Conservation (phyloP, 2,329 filamentous ascomycete genomes). For the Epichloe hybrida region DNA sequence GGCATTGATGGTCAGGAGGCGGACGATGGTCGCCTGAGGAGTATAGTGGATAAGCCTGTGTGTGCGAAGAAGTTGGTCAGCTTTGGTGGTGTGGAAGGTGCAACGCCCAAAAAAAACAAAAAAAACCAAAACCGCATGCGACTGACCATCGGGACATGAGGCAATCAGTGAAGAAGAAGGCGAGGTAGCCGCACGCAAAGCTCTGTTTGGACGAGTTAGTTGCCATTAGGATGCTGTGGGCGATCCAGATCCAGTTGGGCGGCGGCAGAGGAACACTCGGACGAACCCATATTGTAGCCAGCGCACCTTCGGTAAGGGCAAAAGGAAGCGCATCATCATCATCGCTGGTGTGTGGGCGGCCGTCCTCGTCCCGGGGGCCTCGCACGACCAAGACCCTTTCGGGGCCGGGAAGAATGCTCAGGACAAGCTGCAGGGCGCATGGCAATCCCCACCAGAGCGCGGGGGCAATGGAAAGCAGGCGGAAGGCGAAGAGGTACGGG, state of each 20-base stretch:
- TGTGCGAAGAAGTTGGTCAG: not conserved
- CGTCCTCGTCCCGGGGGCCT: conserved; percentile 1
- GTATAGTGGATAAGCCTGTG: conserved; percentile 71
- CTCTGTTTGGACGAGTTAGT: conserved; percentile 34
- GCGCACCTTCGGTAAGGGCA: conserved; percentile 50
- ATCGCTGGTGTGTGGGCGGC: conserved; percentile 2
- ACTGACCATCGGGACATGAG: conserved; percentile 69
- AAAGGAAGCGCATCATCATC: conserved; percentile 17
- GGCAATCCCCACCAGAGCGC: conserved; percentile 60
- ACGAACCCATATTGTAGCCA: conserved; percentile 63
- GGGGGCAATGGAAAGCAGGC: conserved; percentile 58
- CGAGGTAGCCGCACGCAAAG: conserved; percentile 62
- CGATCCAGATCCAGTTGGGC: no score
- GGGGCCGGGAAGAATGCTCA: conserved; percentile 39
- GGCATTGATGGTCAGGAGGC: conserved; percentile 60
- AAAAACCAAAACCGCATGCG: not conserved
- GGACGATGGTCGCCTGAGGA: conserved; percentile 65
- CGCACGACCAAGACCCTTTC: conserved; percentile 17
- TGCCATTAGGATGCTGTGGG: not conserved
- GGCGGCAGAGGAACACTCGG: not conserved
- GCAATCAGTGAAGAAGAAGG: conserved; percentile 74
- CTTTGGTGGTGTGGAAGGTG: not conserved
- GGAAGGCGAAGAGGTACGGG: conserved; percentile 56
- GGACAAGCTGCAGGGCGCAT: conserved; percentile 53
- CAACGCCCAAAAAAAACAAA: not conserved